Base-by-base conservation (phyloP, 345 rosid species). In the Xanthoceras sorbifolium region DNA sequence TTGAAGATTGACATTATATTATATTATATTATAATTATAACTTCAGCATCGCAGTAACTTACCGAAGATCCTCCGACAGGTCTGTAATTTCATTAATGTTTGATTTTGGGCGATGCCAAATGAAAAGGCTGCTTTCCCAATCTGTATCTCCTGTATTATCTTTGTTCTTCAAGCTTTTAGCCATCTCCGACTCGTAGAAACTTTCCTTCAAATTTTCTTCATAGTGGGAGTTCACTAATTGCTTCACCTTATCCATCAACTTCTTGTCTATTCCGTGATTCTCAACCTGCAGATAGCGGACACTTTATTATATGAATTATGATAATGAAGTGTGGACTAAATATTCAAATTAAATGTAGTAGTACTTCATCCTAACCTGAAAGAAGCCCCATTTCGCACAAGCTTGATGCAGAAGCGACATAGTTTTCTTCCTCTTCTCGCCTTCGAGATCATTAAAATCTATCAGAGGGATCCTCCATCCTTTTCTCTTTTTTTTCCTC, bases 301-400 rank as follows among this genome's bases (percentile, higher is more conserved):
- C 61, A 25, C 1, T 20, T 20, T 44, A 18, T 18, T n/a, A n/a
- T n/a, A n/a, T n/a, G n/a, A n/a, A 32, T 63, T 52, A 25, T 23
- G 11, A 64, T 52, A 76, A 75, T 44, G 11, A 46, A 60, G 11
- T 40, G 25, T 66, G 17, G 14, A 59, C 46, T 14, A 25, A 9
- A 67, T 9, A 38, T 38, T 29, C 9, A 48, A 18, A 40, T 62
- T 22, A 50, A 69, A 36, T 14, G n/a, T 54, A 34, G 17, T 20
- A 63, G 29, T 4, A 18, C 4, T 62, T 48, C 62, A 22, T 18
- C 3, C 40, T 76, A 71, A 94, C 97, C 98, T 85, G 88, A 79
- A 92, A 89, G 86, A 85, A 92, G 28, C 98, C 97, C 94, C 93
- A 91, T 77, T 92, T 87, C 85, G 89, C 91, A 73, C 97, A 92